phyloP scores from a whole-genome alignment of 306 rosid genomes.

The Cicer pinnatifidum region DNA sequence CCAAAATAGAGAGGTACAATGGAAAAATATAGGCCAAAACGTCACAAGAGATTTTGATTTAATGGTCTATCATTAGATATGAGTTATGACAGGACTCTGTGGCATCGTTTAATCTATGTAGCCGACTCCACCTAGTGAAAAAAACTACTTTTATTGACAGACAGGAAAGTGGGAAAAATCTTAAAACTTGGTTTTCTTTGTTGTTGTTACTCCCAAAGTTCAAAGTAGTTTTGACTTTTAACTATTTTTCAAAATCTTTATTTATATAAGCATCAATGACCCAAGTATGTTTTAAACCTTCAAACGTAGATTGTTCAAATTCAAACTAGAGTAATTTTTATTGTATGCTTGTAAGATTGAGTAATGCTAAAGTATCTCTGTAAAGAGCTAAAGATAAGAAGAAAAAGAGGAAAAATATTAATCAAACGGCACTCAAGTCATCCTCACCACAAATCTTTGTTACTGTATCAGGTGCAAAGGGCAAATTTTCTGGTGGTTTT shows the following conservation, averaged over 20 bases:
- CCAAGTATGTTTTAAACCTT: slow-evolving; percentile 1
- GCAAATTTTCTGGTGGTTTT: slow-evolving; percentile 94
- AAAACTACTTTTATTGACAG: neutral
- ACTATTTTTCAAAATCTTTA: neutral
- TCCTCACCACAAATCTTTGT: slow-evolving; percentile 29
- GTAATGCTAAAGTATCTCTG: neutral
- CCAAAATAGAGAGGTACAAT: neutral
- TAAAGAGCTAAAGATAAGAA: slow-evolving; percentile 3
- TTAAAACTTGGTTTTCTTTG: neutral
- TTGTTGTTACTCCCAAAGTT: neutral
- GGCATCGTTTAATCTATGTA: neutral
- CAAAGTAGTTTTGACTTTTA: slow-evolving; percentile 1
- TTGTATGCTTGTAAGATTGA: slow-evolving; percentile 31
- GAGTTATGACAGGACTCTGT: neutral
- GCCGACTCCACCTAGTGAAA: neutral
- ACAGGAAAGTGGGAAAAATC: neutral
- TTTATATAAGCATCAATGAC: slow-evolving; percentile 5
- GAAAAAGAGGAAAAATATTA: neutral
- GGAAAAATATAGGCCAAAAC: neutral
- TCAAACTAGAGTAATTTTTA: neutral
- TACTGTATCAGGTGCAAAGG: slow-evolving; percentile 71
- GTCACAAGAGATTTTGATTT: neutral
- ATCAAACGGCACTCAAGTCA: slow-evolving; percentile 19
- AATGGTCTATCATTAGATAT: neutral
- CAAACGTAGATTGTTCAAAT: neutral